phyloP scores from a whole-genome alignment of 106 monocot genomes.

The Dendrobium huoshanense region DNA sequence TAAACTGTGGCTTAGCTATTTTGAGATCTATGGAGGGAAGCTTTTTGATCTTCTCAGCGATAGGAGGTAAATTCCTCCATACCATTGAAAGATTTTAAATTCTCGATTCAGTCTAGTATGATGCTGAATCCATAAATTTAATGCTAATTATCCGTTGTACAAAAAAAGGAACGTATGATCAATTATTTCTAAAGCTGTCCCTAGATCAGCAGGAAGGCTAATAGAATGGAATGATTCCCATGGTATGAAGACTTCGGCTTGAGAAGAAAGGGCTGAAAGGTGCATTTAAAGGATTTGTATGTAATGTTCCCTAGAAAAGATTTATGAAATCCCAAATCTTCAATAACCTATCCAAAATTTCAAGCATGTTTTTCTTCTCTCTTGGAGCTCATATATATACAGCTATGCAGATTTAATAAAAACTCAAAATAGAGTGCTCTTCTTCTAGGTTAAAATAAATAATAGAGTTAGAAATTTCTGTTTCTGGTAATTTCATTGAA shows the following conservation, averaged over 20 bases:
- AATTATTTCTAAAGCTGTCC: background rate
- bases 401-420: background rate
- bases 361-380: background rate
- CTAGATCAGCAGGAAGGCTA: background rate
- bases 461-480: background rate
- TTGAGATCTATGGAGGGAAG: constrained; percentile 92
- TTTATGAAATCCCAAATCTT: background rate
- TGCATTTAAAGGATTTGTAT: background rate
- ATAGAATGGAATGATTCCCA: background rate
- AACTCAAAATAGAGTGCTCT: background rate
- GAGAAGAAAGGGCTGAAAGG: background rate
- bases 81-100: background rate
- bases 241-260: background rate
- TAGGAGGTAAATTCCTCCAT: constrained; percentile 41
- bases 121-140: background rate
- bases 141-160: background rate
- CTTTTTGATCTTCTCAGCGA: constrained; percentile 87
- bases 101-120: background rate
- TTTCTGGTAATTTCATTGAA: background rate
- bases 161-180: background rate
- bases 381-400: background rate
- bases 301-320: background rate
- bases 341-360: background rate
- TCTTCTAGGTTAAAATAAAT: background rate
- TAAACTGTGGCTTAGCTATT: constrained; percentile 83